Conservation (phyloP, 495 filamentous ascomycete species). For the Neurospora sp. region DNA sequence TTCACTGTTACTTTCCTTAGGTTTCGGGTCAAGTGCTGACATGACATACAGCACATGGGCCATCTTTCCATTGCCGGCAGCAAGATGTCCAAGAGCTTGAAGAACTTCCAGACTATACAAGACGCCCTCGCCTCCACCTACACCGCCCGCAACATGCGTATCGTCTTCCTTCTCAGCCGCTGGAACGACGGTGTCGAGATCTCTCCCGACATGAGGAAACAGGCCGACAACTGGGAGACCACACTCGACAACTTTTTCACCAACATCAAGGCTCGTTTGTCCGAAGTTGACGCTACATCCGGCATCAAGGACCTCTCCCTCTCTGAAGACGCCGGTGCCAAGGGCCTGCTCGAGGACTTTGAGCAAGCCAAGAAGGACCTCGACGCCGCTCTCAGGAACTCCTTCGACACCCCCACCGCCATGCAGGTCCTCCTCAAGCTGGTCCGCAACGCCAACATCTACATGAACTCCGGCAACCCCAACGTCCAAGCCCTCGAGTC, state of each 20-base stretch:
- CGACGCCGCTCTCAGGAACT: slow-evolving; percentile 64
- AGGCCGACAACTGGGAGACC: slow-evolving; percentile 69
- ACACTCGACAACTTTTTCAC: slow-evolving; percentile 88
- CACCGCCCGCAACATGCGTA: slow-evolving; percentile 69
- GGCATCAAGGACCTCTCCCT: slow-evolving; percentile 37
- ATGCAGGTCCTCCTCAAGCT: slow-evolving; percentile 68
- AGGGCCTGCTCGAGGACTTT: slow-evolving; percentile 34
- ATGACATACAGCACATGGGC: slow-evolving; percentile 58
- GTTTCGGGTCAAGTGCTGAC: neutral
- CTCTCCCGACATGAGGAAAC: slow-evolving; percentile 65
- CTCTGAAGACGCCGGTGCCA: slow-evolving; percentile 13
- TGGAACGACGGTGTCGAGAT: slow-evolving; percentile 94
- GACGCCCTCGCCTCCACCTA: slow-evolving; percentile 68
- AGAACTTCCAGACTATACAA: slow-evolving; percentile 95
- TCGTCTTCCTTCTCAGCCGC: slow-evolving; percentile 76
- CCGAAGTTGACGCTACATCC: slow-evolving; percentile 29
- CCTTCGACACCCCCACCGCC: slow-evolving; percentile 74
- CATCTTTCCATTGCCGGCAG: slow-evolving; percentile 81
- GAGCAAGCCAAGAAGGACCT: slow-evolving; percentile 55
- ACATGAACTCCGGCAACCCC: slow-evolving; percentile 46
- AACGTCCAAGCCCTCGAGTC: slow-evolving; percentile 45
- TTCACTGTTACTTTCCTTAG: neutral
- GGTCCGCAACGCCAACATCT: slow-evolving; percentile 63
- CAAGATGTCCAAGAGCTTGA: slow-evolving; percentile 93
- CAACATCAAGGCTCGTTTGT: slow-evolving; percentile 54